Percentiles rank a stretch among this genome's conserved stretches.
These are phyloP conservation scores for Blattamonas nauphoetae DNA, from an alignment of 78 protist species.

Conservation along the genomic window DNA sequence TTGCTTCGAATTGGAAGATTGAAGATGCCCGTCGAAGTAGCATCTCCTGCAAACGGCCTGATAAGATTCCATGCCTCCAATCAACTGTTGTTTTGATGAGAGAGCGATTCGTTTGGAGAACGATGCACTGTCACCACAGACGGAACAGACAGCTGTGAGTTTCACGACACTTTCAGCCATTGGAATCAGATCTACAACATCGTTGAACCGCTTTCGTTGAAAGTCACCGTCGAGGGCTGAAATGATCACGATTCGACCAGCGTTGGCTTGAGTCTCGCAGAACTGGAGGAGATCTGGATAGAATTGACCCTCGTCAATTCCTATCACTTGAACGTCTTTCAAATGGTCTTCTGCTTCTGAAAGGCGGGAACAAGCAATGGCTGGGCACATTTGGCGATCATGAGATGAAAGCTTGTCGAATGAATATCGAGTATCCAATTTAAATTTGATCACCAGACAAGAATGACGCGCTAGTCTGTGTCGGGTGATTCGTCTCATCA, in stretches of 20 bases:
- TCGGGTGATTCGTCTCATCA: conserved; percentile 55
- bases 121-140: conserved; percentile 54
- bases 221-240: conserved; percentile 58
- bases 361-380: conserved; percentile 40
- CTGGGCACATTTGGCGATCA: conserved; percentile 47
- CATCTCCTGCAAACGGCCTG: conserved; percentile 70
- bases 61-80: conserved; percentile 77
- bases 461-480: conserved; percentile 32
- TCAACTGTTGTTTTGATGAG: conserved; percentile 49
- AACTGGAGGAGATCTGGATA: conserved; percentile 70
- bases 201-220: conserved; percentile 41
- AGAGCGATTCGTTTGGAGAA: conserved; percentile 56
- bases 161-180: conserved; percentile 62
- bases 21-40: too few species aligned
- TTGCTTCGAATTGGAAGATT: too few species aligned
- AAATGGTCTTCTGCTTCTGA: conserved; percentile 29
- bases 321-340: conserved; percentile 54
- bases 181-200: conserved; percentile 55
- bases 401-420: conserved; percentile 48
- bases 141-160: conserved; percentile 60
- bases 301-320: conserved; percentile 83
- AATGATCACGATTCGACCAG: conserved; percentile 72
- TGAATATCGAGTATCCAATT: conserved; percentile 5
- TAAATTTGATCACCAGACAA: conserved; percentile 3
- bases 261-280: conserved; percentile 57